phyloP scores from a whole-genome alignment of 495 filamentous ascomycete species.

The Xylaria scruposa region DNA sequence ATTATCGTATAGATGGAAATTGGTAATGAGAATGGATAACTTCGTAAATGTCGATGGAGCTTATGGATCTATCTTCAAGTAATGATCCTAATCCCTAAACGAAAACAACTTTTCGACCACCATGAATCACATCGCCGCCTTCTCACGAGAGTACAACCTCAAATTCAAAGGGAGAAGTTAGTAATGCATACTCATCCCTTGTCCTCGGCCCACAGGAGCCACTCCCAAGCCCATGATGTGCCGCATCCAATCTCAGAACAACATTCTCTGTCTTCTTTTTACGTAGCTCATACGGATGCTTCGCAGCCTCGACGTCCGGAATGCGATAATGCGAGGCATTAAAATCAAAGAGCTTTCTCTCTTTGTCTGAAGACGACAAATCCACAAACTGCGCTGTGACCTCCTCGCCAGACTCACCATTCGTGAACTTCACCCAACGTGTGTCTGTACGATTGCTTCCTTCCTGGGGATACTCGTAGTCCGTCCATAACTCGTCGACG shows the following conservation, averaged over 20 bases:
- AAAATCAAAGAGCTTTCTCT: slow-evolving; percentile 57
- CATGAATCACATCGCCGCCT: background rate
- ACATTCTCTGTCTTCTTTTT: slow-evolving; percentile 55
- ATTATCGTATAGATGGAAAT: no score
- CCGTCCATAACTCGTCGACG: slow-evolving; percentile 57
- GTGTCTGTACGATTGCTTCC: slow-evolving; percentile 66
- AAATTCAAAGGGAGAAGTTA: slow-evolving; percentile 38
- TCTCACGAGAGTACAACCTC: slow-evolving; percentile 32
- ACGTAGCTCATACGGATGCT: slow-evolving; percentile 64
- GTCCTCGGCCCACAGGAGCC: slow-evolving; percentile 66
- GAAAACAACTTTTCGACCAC: background rate
- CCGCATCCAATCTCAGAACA: slow-evolving; percentile 63
- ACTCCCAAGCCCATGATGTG: slow-evolving; percentile 63
- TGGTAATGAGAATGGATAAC: no score
- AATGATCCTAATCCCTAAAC: background rate
- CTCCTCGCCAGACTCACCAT: slow-evolving; percentile 41
- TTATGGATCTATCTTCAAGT: no score
- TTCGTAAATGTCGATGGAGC: no score
- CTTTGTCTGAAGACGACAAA: slow-evolving; percentile 31
- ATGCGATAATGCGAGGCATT: slow-evolving; percentile 57
- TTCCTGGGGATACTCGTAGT: slow-evolving; percentile 71
- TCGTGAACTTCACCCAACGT: slow-evolving; percentile 55
- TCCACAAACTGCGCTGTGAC: slow-evolving; percentile 43
- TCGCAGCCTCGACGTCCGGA: slow-evolving; percentile 57
- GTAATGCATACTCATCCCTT: slow-evolving; percentile 57